These are phyloP conservation scores for Clavaria fumosa DNA, from an alignment of 768 basidiomycete species.

Conservation along the genomic window DNA sequence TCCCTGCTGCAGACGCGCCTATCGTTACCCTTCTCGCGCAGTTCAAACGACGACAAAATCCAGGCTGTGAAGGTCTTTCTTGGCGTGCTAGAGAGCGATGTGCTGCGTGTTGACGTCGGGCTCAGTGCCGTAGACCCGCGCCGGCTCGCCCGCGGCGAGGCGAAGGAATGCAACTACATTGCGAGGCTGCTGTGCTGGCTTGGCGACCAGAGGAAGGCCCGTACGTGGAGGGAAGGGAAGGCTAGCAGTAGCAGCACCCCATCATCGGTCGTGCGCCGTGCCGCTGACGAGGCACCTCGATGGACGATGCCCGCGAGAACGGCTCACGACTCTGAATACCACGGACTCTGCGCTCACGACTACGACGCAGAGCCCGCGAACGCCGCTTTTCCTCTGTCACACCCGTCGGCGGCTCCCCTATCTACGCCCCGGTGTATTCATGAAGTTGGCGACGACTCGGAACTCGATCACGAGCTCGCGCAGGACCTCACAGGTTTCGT, in stretches of 20 bases:
- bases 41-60: slow-evolving; percentile 25
- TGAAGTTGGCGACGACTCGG: too few species aligned
- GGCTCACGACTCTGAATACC: too few species aligned
- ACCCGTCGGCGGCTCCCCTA: too few species aligned
- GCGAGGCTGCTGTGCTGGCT: slow-evolving; percentile 60
- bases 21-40: slow-evolving; percentile 21
- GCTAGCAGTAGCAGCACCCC: not conserved
- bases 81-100: slow-evolving; percentile 53
- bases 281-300: not conserved
- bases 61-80: slow-evolving; percentile 63
- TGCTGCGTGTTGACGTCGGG: slow-evolving; percentile 43
- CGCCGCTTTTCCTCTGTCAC: too few species aligned
- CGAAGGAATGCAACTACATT: slow-evolving; percentile 52
- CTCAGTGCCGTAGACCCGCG: slow-evolving; percentile 51
- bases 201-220: slow-evolving; percentile 26
- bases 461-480: too few species aligned
- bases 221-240: slow-evolving; percentile 1
- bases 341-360: too few species aligned
- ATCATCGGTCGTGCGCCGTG: slow-evolving; percentile 4
- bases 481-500: too few species aligned
- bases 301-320: too few species aligned
- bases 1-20: slow-evolving; percentile 40
- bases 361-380: too few species aligned
- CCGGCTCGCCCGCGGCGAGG: slow-evolving; percentile 44
- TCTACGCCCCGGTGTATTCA: too few species aligned